A percentile compares a stretch with the other conserved stretches of the same genome.
These are phyloP conservation scores for Kickxella alabastrina DNA, from an alignment of 192 early-diverging fungal genomes.

Conservation along the genomic window DNA sequence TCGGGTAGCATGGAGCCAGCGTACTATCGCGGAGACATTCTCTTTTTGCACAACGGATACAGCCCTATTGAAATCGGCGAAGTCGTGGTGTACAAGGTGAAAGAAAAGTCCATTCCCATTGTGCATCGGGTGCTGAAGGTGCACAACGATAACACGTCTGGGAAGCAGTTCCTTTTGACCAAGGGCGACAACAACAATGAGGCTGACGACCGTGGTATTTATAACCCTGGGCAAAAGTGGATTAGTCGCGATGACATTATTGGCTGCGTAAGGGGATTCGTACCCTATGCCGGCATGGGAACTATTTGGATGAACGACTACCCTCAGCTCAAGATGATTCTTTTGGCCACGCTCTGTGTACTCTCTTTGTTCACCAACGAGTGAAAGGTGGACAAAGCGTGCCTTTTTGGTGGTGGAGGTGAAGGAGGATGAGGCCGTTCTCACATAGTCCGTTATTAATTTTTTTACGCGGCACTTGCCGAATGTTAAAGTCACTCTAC, in stretches of 20 bases:
- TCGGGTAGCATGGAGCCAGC: conserved; percentile 98
- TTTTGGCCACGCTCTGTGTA: conserved; percentile 73
- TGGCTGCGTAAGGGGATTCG: conserved; percentile 82
- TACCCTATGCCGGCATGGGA: conserved; percentile 93
- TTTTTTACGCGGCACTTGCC: too few species aligned
- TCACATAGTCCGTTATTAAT: neutral
- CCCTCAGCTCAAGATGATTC: conserved; percentile 81
- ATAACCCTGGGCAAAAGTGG: conserved; percentile 85
- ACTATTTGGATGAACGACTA: conserved; percentile 97
- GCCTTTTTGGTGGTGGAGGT: neutral
- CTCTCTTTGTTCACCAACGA: conserved; percentile 68
- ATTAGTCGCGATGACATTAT: conserved; percentile 85
- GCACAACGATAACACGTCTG: conserved; percentile 74
- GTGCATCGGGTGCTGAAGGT: conserved; percentile 94
- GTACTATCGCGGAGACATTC: conserved; percentile 87
- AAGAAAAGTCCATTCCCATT: conserved; percentile 87
- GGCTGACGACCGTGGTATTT: conserved; percentile 86
- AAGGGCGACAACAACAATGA: conserved; percentile 98
- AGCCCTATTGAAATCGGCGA: conserved; percentile 82
- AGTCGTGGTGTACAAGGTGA: conserved; percentile 91
- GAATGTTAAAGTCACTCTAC: too few species aligned
- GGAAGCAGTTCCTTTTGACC: conserved; percentile 82
- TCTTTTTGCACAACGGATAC: conserved; percentile 73
- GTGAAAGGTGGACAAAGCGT: conserved; percentile 14
- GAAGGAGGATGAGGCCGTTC: too few species aligned